Evolutionary conservation across 441 rosid species (phyloP).

Genomic region (Euphorbia schlechtendalii): DNA sequence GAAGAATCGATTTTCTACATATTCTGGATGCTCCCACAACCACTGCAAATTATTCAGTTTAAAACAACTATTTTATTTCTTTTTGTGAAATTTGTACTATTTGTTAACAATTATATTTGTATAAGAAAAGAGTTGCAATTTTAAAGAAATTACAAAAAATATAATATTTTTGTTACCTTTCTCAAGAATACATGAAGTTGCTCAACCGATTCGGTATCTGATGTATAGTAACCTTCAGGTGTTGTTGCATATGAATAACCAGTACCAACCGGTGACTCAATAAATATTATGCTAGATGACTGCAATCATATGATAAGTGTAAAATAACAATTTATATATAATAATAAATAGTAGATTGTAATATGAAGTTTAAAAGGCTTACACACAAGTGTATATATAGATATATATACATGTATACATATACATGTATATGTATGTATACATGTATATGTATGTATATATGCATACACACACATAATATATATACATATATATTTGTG

Average conservation of each 20-base stretch:
- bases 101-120: neutral
- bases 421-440: too few relatives aligned
- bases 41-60: constrained; percentile 21
- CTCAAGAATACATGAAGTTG: constrained; percentile 17
- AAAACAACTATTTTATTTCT: neutral
- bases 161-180: constrained; percentile 10
- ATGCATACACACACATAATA: too few relatives aligned
- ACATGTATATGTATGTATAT: too few relatives aligned
- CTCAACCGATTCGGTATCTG: constrained; percentile 14
- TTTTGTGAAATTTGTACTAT: neutral
- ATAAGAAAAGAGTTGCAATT: too few relatives aligned
- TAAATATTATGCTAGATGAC: constrained; percentile 27
- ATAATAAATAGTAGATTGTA: too few relatives aligned
- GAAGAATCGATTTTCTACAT: constrained; percentile 15
- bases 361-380: too few relatives aligned
- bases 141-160: too few relatives aligned
- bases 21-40: constrained; percentile 24
- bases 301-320: constrained; percentile 3
- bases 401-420: too few relatives aligned
- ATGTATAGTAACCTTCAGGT: neutral
- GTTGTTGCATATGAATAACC: constrained; percentile 27
- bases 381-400: too few relatives aligned
- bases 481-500: too few relatives aligned
- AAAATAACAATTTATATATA: too few relatives aligned
- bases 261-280: constrained; percentile 29